Conservation (phyloP, 169 alveolate species). For the Theileria equi region DNA sequence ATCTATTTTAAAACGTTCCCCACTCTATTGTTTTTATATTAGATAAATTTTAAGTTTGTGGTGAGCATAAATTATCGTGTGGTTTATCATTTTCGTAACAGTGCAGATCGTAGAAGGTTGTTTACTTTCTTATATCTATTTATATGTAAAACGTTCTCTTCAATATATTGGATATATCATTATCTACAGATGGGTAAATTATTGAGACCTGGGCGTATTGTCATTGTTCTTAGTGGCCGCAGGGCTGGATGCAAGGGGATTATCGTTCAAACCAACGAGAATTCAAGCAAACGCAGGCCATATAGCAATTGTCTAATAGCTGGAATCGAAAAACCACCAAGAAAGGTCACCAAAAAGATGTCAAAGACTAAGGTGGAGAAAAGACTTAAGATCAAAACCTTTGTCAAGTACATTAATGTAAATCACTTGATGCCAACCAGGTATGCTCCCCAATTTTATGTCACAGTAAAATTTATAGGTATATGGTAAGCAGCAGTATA, state of each 20-base stretch:
- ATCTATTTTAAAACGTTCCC: too few relatives aligned
- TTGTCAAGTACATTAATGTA: conserved; percentile 94
- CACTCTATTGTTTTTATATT: too few relatives aligned
- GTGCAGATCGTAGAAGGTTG: too few relatives aligned
- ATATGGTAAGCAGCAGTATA: conserved; percentile 45
- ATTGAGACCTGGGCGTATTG: conserved; percentile 96
- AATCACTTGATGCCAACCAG: conserved; percentile 99
- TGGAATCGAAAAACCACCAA: conserved; percentile 95
- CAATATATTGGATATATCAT: neutral
- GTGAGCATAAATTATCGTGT: too few relatives aligned
- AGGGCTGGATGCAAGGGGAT: conserved; percentile 98
- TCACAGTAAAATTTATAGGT: neutral
- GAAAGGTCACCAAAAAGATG: conserved; percentile 90
- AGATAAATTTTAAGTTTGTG: too few relatives aligned
- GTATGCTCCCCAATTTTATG: conserved; percentile 51
- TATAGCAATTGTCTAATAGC: conserved; percentile 95
- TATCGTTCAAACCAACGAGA: conserved; percentile 92
- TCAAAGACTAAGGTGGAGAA: conserved; percentile 88
- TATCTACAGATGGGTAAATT: conserved; percentile 71
- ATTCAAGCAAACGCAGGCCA: conserved; percentile 91
- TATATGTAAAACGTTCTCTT: neutral
- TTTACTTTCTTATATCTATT: neutral
- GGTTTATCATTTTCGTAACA: too few relatives aligned
- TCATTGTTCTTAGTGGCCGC: conserved; percentile 95
- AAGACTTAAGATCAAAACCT: conserved; percentile 91